Percentiles rank a stretch among this genome's conserved stretches.
Conservation (phyloP, 83 land plant species). For the Thuja plicata region DNA sequence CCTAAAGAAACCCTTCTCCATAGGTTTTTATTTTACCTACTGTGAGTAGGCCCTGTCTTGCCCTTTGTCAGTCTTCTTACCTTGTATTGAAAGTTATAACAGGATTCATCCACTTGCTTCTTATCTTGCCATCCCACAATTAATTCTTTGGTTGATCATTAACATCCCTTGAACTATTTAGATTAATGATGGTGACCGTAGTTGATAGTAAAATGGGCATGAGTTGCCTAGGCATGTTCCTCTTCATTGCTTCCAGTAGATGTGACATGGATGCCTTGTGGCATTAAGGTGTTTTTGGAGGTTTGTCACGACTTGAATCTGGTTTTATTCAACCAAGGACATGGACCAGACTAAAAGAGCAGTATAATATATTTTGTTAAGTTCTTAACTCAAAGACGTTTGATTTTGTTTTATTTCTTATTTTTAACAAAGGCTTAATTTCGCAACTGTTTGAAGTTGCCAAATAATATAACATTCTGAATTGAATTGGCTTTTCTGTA, state of each 20-base stretch:
- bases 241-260: background rate
- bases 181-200: background rate
- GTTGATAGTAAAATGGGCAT: background rate
- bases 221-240: background rate
- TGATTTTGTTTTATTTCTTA: background rate
- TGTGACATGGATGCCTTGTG: background rate
- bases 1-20: background rate
- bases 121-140: background rate
- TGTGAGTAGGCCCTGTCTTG: background rate
- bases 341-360: background rate
- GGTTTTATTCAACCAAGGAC: too few species aligned
- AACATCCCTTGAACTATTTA: background rate
- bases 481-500: too few species aligned
- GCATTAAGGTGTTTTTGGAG: background rate
- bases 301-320: background rate
- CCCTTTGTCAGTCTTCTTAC: background rate
- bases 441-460: too few species aligned
- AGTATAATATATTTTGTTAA: too few species aligned
- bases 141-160: background rate
- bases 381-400: background rate
- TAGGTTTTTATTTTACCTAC: background rate
- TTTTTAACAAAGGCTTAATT: background rate
- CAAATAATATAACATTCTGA: too few species aligned
- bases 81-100: background rate
- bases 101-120: background rate